Conservation (phyloP, 805 yeast species). For the Candida suzukii region DNA sequence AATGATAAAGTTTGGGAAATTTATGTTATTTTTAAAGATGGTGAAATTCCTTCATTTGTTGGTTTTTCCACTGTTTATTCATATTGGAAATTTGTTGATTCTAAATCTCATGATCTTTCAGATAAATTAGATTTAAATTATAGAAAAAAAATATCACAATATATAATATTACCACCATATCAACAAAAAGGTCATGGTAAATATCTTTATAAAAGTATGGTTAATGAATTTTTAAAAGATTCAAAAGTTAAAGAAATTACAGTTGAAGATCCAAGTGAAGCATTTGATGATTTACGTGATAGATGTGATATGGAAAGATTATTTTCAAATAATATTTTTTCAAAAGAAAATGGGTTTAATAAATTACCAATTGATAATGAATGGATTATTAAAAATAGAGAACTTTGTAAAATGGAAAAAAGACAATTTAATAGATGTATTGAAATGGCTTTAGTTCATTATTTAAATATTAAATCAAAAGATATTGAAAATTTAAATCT, state of each 20-base stretch:
- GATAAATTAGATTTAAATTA: constrained; percentile 22
- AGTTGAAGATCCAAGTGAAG: constrained; percentile 91
- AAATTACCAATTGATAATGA: constrained; percentile 16
- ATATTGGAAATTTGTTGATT: constrained; percentile 69
- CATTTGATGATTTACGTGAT: constrained; percentile 87
- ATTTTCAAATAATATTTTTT: constrained; percentile 22
- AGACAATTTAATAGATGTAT: constrained; percentile 72
- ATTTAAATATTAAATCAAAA: constrained; percentile 15
- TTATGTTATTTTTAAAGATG: constrained; percentile 42
- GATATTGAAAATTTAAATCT: constrained; percentile 15
- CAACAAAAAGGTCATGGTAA: constrained; percentile 74
- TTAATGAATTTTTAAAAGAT: constrained; percentile 49
- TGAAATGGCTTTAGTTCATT: constrained; percentile 63
- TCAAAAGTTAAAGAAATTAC: constrained; percentile 58
- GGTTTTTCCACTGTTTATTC: constrained; percentile 84
- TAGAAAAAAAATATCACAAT: constrained; percentile 82
- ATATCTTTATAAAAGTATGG: constrained; percentile 49
- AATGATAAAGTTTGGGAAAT: constrained; percentile 77
- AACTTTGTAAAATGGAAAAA: constrained; percentile 52
- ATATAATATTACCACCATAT: constrained; percentile 75
- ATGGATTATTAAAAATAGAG: constrained; percentile 36
- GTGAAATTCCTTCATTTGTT: constrained; percentile 39
- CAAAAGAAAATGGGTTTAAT: not conserved
- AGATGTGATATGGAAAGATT: constrained; percentile 62
- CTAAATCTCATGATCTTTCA: constrained; percentile 38